phyloP scores from a whole-genome alignment of 371 early-diverging fungal genomes.

The Lichtheimia corymbifera region DNA sequence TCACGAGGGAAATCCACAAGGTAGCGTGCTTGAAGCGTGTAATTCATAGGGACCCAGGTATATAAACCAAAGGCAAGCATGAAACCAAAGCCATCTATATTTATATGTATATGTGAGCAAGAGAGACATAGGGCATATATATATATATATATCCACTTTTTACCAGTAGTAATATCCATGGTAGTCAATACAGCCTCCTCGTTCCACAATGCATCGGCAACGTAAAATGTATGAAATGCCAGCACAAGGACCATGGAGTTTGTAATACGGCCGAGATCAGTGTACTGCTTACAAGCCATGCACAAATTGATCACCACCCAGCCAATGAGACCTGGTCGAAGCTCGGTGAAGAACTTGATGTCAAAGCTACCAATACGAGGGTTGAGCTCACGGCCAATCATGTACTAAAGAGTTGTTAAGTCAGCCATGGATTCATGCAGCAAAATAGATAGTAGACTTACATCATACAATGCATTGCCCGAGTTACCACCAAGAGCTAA shows the following conservation, averaged over 20 bases:
- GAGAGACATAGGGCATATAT: background rate
- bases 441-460: slow-evolving; percentile 22
- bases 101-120: background rate
- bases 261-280: slow-evolving; percentile 64
- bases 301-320: slow-evolving; percentile 80
- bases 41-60: slow-evolving; percentile 92
- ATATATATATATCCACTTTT: background rate
- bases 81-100: slow-evolving; percentile 89
- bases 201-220: slow-evolving; percentile 84
- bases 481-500: slow-evolving; percentile 90
- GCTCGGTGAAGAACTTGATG: slow-evolving; percentile 91
- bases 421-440: background rate
- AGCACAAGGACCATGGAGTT: slow-evolving; percentile 78
- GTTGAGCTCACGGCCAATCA: slow-evolving; percentile 86
- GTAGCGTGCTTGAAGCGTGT: slow-evolving; percentile 89
- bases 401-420: slow-evolving; percentile 55
- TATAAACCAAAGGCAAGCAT: slow-evolving; percentile 91
- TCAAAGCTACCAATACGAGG: slow-evolving; percentile 87
- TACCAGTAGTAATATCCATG: slow-evolving; percentile 86
- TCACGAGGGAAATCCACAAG: slow-evolving; percentile 70
- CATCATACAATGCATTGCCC: slow-evolving; percentile 85
- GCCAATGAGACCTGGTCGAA: slow-evolving; percentile 89
- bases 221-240: slow-evolving; percentile 80
- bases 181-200: slow-evolving; percentile 87
- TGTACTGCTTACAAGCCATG: slow-evolving; percentile 80